Conservation (phyloP, 805 yeast species). For the Kluyveromyces wickerhamii region DNA sequence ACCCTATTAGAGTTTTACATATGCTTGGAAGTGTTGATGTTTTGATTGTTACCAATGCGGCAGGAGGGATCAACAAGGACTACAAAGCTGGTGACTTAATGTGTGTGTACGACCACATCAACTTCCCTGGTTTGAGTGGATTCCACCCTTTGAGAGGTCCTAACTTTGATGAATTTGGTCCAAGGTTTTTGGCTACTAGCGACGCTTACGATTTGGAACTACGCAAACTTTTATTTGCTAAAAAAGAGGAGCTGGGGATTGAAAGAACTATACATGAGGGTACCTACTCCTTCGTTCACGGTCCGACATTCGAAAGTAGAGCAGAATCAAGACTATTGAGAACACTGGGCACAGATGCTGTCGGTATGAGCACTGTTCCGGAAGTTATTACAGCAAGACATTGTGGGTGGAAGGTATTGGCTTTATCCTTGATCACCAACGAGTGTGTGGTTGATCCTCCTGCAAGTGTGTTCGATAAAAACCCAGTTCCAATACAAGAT, state of each 20-base stretch:
- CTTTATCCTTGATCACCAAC: conserved; percentile 81
- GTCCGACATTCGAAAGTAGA: conserved; percentile 89
- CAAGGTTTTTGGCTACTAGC: conserved; percentile 78
- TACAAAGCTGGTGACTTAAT: conserved; percentile 82
- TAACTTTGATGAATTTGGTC: conserved; percentile 71
- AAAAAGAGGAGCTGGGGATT: conserved; percentile 42
- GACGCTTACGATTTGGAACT: conserved; percentile 81
- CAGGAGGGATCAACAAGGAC: conserved; percentile 72
- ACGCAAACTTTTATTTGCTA: conserved; percentile 50
- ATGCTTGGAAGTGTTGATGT: conserved; percentile 46
- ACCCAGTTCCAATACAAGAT: conserved; percentile 45
- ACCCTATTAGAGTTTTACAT: conserved; percentile 74
- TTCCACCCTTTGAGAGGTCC: conserved; percentile 83
- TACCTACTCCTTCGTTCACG: conserved; percentile 73
- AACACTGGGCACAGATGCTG: conserved; percentile 80
- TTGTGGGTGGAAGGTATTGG: conserved; percentile 72
- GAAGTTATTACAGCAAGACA: conserved; percentile 92
- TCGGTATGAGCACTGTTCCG: conserved; percentile 97
- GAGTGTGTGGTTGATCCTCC: conserved; percentile 66
- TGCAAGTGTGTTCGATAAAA: conserved; percentile 52
- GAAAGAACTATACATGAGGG: conserved; percentile 75
- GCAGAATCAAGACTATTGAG: conserved; percentile 81
- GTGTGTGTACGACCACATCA: conserved; percentile 84
- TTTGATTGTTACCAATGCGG: conserved; percentile 88
- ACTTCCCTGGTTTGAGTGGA: conserved; percentile 87